Percentiles rank a stretch among this genome's conserved stretches.
These are phyloP conservation scores for Syncephalis plumigaleata DNA, from an alignment of 371 early-diverging fungal genomes.

Conservation along the genomic window DNA sequence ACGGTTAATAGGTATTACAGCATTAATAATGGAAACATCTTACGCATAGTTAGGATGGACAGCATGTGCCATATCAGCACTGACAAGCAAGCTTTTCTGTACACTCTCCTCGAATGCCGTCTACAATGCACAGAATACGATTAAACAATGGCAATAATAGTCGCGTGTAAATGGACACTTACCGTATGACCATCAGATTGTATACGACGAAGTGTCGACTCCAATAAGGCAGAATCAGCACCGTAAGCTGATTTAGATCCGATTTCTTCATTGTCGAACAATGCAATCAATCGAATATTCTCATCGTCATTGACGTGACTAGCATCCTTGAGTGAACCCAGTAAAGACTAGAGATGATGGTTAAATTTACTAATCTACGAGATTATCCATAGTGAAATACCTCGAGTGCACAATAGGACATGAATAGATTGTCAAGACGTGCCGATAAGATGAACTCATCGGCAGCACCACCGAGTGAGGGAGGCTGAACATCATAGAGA, in stretches of 20 bases:
- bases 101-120: slow-evolving; percentile 71
- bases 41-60: slow-evolving; percentile 74
- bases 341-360: slow-evolving; percentile 9
- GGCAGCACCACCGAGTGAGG: slow-evolving; percentile 72
- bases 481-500: slow-evolving; percentile 72
- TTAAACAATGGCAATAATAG: neutral
- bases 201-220: slow-evolving; percentile 43
- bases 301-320: slow-evolving; percentile 39
- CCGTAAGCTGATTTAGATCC: slow-evolving; percentile 93
- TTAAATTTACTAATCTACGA: no score
- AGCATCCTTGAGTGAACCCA: slow-evolving; percentile 9
- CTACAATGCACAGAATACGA: slow-evolving; percentile 6
- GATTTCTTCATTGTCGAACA: slow-evolving; percentile 97
- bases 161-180: neutral
- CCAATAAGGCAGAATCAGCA: slow-evolving; percentile 81
- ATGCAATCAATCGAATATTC: slow-evolving; percentile 66
- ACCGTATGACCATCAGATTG: slow-evolving; percentile 8
- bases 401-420: slow-evolving; percentile 59
- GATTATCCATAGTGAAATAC: no score
- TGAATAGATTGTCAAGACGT: slow-evolving; percentile 88
- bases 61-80: slow-evolving; percentile 90
- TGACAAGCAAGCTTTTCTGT: slow-evolving; percentile 71
- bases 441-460: slow-evolving; percentile 89
- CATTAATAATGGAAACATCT: neutral
- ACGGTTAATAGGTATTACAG: neutral